Evolutionary conservation across 2,329 filamentous ascomycete species (phyloP), one percentile per base, ranked within the genome.

Genomic region (Diplocarpon rosae): DNA sequence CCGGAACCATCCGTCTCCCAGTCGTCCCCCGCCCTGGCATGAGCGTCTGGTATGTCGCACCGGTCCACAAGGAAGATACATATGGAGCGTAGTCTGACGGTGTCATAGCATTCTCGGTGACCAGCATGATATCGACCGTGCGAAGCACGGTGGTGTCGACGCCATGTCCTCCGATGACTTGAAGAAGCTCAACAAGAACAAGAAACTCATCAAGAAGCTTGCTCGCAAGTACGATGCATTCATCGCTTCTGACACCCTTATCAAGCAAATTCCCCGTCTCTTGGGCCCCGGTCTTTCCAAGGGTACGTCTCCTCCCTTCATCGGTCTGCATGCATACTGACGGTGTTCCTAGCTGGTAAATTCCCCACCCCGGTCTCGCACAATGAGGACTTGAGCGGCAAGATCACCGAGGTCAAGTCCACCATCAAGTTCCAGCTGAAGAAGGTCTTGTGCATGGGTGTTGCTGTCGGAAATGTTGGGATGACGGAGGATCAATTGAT

Each of bases 151-250:
- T 66, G 90, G 88, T 69, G 80, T 96, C 62, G 92, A 98, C 68
- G 88, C 90, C 75, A 96, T 96, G 92, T 94, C 86, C 65, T 73
- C 86, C 59, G 92, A 98, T 65, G 92, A 98, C 73, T 75, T 98
- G 75, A 98, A 98, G 86, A 98, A 98, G 85, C 87, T 98, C 62
- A 98, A 98, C 85, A 98, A 98, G 87, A 98, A 98, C 87, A 96
- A 98, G 86, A 98, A 98, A 85, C 83, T 96, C 66, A 95, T 98
- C 83, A 98, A 98, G 88, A 98, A 98, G 85, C 85, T 98, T 59
- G 92, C 92, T 56, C 88, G 89, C 82, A 98, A 98, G 80, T 96
- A 98, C 83, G 92, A 98, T 72, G 92, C 92, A 62, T 98, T 98
- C 76, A 73, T 98, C 68, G 85, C 92, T 69, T 96, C 90, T 68